Base-by-base conservation (phyloP, 176 grass and related monocot species). In the Microstegium vimineum region DNA sequence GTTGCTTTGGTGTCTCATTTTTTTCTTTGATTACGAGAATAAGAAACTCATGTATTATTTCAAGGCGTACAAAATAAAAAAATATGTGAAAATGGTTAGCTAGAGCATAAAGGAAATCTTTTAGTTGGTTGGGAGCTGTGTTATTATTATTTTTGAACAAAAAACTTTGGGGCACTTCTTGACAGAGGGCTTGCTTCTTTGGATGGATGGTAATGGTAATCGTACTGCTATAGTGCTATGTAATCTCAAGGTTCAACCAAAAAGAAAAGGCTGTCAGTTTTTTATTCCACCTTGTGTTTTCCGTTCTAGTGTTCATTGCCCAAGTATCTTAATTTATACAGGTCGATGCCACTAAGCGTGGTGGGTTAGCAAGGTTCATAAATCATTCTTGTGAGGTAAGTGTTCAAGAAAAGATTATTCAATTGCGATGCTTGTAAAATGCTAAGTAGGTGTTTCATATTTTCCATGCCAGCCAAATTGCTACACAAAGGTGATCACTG, bases 381-480 rank as follows among this genome's bases (percentile, higher is more conserved):
- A 98, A 98, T 63, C 95, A 98, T 84, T 98, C 95, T 12, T 98
- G 95, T 70, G 92, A 98, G 37, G 95, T 98, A 95, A 86, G 59
- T 47, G 22, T 79, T 80, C 11, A 63, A 74, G 65, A 90, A 77
- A 7, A 83, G 42, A 81, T 5, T 25, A 71, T 60, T 84, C 30
- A 71, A 37, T 12, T 82, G 28, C 56, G 35, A 71, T 66, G 37
- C 66, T 28, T 86, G 47, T 11, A 43, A 25, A 30, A 78, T 79
- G 67, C 73, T 90, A 57, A 81, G 27, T 82, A 56, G 28, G 10
- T 9, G 9, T 45, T 23, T 59, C 10, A 13, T 81, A 41, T 69
- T 85, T 86, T 10, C 28, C 35, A 46, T 86, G 46, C 43, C 76
- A 98, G 95, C 95, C 95, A 25, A 98, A 98, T 86, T 98, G 95